Conservation (phyloP, 768 basidiomycete genomes). For the Suillus decipiens region DNA sequence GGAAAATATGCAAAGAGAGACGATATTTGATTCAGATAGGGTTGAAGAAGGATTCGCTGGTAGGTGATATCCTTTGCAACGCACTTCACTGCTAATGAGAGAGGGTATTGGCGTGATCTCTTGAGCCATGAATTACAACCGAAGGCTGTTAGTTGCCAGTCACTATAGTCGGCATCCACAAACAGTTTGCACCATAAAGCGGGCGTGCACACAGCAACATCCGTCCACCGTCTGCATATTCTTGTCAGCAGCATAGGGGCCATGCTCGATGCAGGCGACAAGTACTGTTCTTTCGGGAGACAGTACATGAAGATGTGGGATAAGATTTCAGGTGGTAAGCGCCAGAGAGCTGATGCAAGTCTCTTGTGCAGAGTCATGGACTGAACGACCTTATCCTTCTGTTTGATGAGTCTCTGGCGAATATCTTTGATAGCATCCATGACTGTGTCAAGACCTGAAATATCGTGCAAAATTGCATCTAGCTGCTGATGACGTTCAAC, state of each 20-base stretch:
- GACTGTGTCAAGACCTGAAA: not conserved
- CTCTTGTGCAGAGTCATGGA: not conserved
- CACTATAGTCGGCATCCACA: not conserved
- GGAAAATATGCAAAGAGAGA: not conserved
- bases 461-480: not conserved
- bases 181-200: not conserved
- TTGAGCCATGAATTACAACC: not conserved
- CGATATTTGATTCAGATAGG: not conserved
- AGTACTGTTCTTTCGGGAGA: not conserved
- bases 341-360: not conserved
- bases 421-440: not conserved
- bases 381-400: not conserved
- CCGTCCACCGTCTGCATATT: not conserved
- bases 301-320: not conserved
- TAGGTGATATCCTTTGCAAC: not conserved
- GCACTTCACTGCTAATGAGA: not conserved
- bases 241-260: not conserved
- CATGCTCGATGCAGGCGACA: not conserved
- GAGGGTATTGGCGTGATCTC: slow-evolving; percentile 9
- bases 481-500: not conserved
- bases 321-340: not conserved
- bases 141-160: not conserved
- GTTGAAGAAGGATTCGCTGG: not conserved
- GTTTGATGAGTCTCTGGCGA: not conserved
- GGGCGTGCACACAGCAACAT: not conserved